These are phyloP conservation scores for Anastatica hierochuntica DNA, from an alignment of 345 rosid species.

Conservation along the genomic window DNA sequence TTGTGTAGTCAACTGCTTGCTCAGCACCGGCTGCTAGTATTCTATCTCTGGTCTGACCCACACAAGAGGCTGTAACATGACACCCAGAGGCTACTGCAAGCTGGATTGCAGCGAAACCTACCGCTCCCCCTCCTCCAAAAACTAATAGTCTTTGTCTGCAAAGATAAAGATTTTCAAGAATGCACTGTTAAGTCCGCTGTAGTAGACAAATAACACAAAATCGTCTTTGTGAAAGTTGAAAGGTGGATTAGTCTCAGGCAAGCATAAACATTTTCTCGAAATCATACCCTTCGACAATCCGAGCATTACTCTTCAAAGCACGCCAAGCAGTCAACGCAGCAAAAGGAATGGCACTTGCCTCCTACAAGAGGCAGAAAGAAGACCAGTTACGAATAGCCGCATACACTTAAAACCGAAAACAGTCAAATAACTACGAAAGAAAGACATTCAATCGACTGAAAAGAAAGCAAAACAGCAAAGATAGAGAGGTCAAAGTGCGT, in stretches of 20 bases:
- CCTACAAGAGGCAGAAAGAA: constrained; percentile 34
- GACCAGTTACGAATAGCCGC: neutral
- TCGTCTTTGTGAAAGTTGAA: neutral
- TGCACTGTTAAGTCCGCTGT: neutral
- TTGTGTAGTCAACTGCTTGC: constrained; percentile 79
- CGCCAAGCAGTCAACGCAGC: constrained; percentile 98
- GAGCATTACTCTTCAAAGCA: constrained; percentile 77
- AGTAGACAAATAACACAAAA: neutral
- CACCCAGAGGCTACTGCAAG: constrained; percentile 68
- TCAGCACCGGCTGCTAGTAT: constrained; percentile 71
- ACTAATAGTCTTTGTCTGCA: constrained; percentile 73
- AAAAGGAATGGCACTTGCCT: constrained; percentile 90
- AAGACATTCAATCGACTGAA: neutral
- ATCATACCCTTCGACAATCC: constrained; percentile 79
- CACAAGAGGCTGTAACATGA: constrained; percentile 76
- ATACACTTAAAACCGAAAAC: neutral
- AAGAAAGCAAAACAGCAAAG: neutral
- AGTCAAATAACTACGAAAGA: neutral
- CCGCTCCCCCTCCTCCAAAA: constrained; percentile 94
- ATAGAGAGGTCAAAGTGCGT: neutral
- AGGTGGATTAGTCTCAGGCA: neutral
- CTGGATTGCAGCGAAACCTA: constrained; percentile 90
- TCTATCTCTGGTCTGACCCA: constrained; percentile 49
- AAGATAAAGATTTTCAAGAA: neutral
- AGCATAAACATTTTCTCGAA: neutral